A percentile compares a stretch with the other conserved stretches of the same genome.
These are phyloP conservation scores for Blastocystis sp. DNA, from an alignment of 352 stramenopile genomes.

Conservation along the genomic window DNA sequence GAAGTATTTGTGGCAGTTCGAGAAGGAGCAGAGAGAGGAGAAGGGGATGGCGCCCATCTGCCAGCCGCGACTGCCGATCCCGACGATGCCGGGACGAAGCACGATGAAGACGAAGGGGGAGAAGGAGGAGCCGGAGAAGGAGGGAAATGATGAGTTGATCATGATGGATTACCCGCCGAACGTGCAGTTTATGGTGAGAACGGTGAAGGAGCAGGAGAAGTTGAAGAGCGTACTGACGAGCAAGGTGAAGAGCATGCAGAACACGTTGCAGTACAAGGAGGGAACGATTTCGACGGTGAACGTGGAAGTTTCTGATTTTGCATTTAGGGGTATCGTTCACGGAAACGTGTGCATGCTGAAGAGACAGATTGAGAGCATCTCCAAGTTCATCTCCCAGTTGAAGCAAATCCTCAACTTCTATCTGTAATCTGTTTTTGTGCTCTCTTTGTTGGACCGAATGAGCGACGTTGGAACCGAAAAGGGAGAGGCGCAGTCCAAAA, in stretches of 20 bases:
- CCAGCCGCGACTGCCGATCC: slow-evolving; percentile 27
- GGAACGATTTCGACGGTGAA: slow-evolving; percentile 47
- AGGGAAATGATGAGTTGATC: slow-evolving; percentile 5
- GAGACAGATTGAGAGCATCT: slow-evolving; percentile 41
- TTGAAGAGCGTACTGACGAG: slow-evolving; percentile 23
- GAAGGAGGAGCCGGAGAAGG: slow-evolving; percentile 5
- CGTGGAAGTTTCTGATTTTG: not conserved
- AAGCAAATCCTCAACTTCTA: slow-evolving; percentile 65
- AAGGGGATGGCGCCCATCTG: slow-evolving; percentile 63
- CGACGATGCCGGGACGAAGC: slow-evolving; percentile 22
- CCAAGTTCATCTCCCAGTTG: slow-evolving; percentile 51
- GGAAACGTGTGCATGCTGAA: slow-evolving; percentile 37
- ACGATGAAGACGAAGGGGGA: not conserved
- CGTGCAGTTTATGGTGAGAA: slow-evolving; percentile 30
- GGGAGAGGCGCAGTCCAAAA: not conserved
- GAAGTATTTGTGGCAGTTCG: slow-evolving; percentile 67
- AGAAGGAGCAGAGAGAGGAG: slow-evolving; percentile 68
- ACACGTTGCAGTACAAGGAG: slow-evolving; percentile 4
- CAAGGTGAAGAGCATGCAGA: slow-evolving; percentile 49
- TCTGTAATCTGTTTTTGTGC: slow-evolving; percentile 2
- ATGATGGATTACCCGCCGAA: slow-evolving; percentile 6
- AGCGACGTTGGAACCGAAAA: slow-evolving; percentile 9
- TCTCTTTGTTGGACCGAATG: slow-evolving; percentile 6
- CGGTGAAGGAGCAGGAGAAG: slow-evolving; percentile 37
- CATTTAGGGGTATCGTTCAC: slow-evolving; percentile 43